Evolutionary conservation across 2,329 filamentous ascomycete species (phyloP), one percentile per base, ranked within the genome.

Genomic region (Bimuria novae-zelandiae): DNA sequence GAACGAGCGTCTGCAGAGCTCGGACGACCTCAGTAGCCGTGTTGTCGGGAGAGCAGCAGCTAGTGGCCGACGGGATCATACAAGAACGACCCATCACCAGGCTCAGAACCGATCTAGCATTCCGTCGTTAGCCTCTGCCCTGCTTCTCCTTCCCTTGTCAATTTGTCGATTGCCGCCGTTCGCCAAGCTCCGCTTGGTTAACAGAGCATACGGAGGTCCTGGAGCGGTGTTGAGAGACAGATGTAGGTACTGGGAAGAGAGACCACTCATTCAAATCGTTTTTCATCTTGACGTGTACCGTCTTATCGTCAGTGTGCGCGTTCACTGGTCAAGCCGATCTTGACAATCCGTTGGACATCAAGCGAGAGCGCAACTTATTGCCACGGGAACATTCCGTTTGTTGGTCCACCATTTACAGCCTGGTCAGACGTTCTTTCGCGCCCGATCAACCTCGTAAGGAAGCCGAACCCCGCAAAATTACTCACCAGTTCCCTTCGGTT

Each of bases 1-100:
- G 66, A 62, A 69, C 51, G 52, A 51, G 53, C 39, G 43, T 62
- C 59, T 68, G 65, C 64, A 64, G 46, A 61, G 64, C 64, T 72
- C 62, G 59, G 62, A 55, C 67, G 63, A 67, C 61, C 56, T 68
- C 67, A 67, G 64, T 60, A 59, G 50, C 67, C 61, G 58, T 57
- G 58, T 52, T 56, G 32, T 55, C 58, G 62, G 60, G 58, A 59
- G 51, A 52, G 63, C 64, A 57, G 52, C 57, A 59, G 56, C 56
- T 67, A 67, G 61, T 53, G 59, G 35, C 47, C 35, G 57, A 48
- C 43, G 50, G 47, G 37, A 48, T 44, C 57, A 49, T 61, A 61
- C 46, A 62, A 56, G 32, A 48, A 45, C 40, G 56, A 47, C 36
- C 49, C 51, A 52, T 57, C 37, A 60, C 54, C 50, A 36, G 48